These are phyloP conservation scores for Phaseolus lunatus DNA, from an alignment of 306 rosid species.

Conservation along the genomic window DNA sequence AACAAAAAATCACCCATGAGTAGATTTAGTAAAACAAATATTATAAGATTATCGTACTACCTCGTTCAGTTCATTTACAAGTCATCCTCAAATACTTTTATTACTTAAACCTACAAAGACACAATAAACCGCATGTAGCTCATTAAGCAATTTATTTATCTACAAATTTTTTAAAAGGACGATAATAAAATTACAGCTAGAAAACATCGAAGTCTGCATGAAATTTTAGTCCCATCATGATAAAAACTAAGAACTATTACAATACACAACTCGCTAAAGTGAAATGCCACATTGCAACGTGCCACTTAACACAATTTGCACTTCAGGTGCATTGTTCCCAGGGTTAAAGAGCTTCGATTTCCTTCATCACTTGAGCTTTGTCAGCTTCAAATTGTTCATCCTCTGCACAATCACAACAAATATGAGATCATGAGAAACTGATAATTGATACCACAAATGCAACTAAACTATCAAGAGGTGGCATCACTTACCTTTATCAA, in stretches of 20 bases:
- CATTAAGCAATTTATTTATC: slow-evolving; percentile 70
- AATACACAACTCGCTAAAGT: slow-evolving; percentile 50
- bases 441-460: slow-evolving; percentile 28
- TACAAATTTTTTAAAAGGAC: slow-evolving; percentile 59
- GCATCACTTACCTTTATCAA: slow-evolving; percentile 73
- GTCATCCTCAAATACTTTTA: slow-evolving; percentile 34
- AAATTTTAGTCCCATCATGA: slow-evolving; percentile 39
- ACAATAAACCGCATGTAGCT: slow-evolving; percentile 36
- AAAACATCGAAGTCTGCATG: slow-evolving; percentile 36
- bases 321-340: slow-evolving; percentile 50
- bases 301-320: slow-evolving; percentile 29
- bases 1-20: slow-evolving; percentile 9
- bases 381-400: slow-evolving; percentile 97
- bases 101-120: slow-evolving; percentile 34
- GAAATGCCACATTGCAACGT: slow-evolving; percentile 37
- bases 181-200: slow-evolving; percentile 49
- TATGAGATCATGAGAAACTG: slow-evolving; percentile 35
- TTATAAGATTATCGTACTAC: slow-evolving; percentile 32
- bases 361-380: slow-evolving; percentile 93
- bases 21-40: slow-evolving; percentile 9
- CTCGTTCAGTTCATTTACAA: slow-evolving; percentile 44
- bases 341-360: slow-evolving; percentile 82
- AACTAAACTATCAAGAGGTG: slow-evolving; percentile 10
- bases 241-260: slow-evolving; percentile 47
- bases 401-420: slow-evolving; percentile 60